These are phyloP conservation scores for Typha latifolia DNA, from an alignment of 176 grass and related monocot species.

Conservation along the genomic window DNA sequence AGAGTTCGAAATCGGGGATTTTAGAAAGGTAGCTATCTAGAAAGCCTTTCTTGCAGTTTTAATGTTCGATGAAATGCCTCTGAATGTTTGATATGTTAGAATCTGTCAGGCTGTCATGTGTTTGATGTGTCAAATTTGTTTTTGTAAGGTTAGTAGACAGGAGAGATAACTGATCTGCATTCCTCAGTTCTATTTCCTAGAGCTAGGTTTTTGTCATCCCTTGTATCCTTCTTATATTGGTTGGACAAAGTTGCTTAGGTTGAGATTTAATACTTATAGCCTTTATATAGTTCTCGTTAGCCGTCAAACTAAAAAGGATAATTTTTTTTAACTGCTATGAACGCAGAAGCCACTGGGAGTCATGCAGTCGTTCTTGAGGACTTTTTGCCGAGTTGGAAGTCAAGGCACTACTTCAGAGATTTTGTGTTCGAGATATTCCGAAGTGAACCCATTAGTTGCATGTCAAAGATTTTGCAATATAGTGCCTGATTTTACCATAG, in stretches of 20 bases:
- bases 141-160: background rate
- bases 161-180: background rate
- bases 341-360: background rate
- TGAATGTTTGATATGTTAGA: background rate
- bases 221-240: background rate
- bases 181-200: background rate
- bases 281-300: background rate
- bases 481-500: background rate
- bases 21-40: too few relatives aligned
- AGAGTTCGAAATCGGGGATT: too few relatives aligned
- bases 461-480: background rate
- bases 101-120: background rate
- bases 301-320: background rate
- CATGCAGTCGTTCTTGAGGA: slow-evolving; percentile 30
- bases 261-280: too few relatives aligned
- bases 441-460: background rate
- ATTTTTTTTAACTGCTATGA: background rate
- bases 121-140: background rate
- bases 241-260: too few relatives aligned
- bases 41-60: background rate
- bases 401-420: slow-evolving; percentile 1
- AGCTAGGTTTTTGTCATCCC: background rate
- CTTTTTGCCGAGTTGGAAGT: background rate
- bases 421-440: background rate
- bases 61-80: background rate